Conservation (phyloP, 139 green algal species). For the Micromonas commoda region DNA sequence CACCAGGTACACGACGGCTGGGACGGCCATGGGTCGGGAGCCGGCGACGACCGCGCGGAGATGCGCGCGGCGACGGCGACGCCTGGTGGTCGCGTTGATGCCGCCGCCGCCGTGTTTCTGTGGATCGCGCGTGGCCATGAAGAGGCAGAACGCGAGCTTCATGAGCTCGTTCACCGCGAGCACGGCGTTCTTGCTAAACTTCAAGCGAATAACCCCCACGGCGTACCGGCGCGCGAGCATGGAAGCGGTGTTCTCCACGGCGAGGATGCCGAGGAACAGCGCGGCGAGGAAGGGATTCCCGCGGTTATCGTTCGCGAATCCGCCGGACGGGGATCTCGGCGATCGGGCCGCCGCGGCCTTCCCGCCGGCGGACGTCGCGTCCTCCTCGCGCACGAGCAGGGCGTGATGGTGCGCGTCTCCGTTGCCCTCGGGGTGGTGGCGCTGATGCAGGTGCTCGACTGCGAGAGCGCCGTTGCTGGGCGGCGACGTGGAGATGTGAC, state of each 20-base stretch:
- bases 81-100: background rate
- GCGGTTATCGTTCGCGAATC: background rate
- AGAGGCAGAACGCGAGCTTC: background rate
- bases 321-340: no score
- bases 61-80: no score
- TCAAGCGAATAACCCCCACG: background rate
- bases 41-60: background rate
- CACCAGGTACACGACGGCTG: constrained; percentile 15
- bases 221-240: constrained; percentile 15
- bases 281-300: background rate
- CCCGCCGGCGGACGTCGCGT: no score
- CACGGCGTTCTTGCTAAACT: constrained; percentile 20
- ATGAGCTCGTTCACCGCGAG: background rate
- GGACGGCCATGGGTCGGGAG: background rate
- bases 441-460: no score
- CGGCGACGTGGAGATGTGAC: no score
- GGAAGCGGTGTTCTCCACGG: constrained; percentile 7
- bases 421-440: no score
- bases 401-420: no score
- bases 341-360: no score
- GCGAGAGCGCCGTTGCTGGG: no score
- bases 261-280: background rate
- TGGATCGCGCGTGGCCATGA: background rate
- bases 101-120: background rate
- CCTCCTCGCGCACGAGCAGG: no score